These are phyloP conservation scores for Cynanchum wilfordii DNA, from an alignment of 257 asterid genomes.

Conservation along the genomic window DNA sequence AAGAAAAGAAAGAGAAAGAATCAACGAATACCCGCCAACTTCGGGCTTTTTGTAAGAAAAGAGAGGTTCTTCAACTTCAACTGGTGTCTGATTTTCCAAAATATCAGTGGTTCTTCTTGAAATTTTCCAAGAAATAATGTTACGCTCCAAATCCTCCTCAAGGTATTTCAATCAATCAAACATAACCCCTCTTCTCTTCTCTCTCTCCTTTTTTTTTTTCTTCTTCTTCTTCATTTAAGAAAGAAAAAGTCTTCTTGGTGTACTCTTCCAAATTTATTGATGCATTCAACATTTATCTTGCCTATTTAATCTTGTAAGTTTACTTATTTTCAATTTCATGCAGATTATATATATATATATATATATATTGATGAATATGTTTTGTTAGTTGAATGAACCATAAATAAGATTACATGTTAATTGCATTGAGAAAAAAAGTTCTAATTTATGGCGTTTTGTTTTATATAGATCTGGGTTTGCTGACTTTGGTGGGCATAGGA, in stretches of 20 bases:
- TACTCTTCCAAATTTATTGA: slow-evolving; percentile 6
- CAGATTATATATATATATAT: background rate
- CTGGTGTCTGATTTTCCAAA: slow-evolving; percentile 37
- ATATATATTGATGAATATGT: background rate
- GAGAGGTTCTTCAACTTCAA: background rate
- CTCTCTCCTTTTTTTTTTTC: slow-evolving; percentile 19
- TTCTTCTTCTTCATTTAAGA: slow-evolving; percentile 14
- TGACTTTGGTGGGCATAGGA: slow-evolving; percentile 46
- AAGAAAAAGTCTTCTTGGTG: slow-evolving; percentile 3
- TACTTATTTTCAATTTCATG: background rate
- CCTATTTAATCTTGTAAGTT: background rate
- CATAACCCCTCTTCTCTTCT: slow-evolving; percentile 1
- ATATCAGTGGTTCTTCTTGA: slow-evolving; percentile 21
- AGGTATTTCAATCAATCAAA: slow-evolving; percentile 49
- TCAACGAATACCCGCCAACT: slow-evolving; percentile 45
- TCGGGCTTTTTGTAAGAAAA: slow-evolving; percentile 36
- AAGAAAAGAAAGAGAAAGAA: no score
- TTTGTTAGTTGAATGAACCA: background rate
- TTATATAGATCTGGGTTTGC: slow-evolving; percentile 44
- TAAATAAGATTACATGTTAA: slow-evolving; percentile 3
- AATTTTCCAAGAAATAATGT: slow-evolving; percentile 30
- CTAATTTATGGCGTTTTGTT: slow-evolving; percentile 15
- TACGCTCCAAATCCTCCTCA: slow-evolving; percentile 59
- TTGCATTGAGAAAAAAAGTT: slow-evolving; percentile 16
- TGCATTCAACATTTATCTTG: slow-evolving; percentile 11